A percentile compares a stretch with the other conserved stretches of the same genome.
phyloP scores from a whole-genome alignment of 192 early-diverging fungal genomes.

The Paraglomus occultum region DNA sequence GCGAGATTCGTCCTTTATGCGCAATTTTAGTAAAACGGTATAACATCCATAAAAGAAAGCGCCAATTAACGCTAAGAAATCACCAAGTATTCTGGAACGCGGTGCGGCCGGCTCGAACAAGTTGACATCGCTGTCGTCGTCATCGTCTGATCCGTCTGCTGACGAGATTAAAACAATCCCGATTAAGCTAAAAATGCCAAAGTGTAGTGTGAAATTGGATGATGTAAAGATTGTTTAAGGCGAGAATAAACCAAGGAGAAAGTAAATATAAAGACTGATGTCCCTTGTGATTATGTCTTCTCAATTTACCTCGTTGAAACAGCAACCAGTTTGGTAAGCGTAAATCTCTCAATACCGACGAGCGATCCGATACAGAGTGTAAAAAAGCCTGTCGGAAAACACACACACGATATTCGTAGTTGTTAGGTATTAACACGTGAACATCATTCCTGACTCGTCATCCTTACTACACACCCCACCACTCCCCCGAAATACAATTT shows the following conservation, averaged over 20 bases:
- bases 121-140: constrained; percentile 29
- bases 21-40: constrained; percentile 67
- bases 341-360: constrained; percentile 61
- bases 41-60: constrained; percentile 79
- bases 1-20: constrained; percentile 64
- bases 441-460: no score
- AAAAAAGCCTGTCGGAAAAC: constrained; percentile 53
- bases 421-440: no score
- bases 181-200: constrained; percentile 44
- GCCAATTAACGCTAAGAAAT: constrained; percentile 65
- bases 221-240: not conserved
- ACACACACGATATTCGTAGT: not conserved
- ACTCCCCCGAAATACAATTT: no score
- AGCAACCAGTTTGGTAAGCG: constrained; percentile 48
- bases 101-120: constrained; percentile 1
- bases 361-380: constrained; percentile 66
- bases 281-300: no score
- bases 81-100: constrained; percentile 56
- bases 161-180: constrained; percentile 64
- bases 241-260: not conserved
- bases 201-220: not conserved
- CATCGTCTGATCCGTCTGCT: constrained; percentile 39
- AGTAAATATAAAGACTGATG: not conserved
- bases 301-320: constrained; percentile 53
- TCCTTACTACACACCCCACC: no score